phyloP scores from a whole-genome alignment of 257 asterid species.

The Ajuga chamaepitys region DNA sequence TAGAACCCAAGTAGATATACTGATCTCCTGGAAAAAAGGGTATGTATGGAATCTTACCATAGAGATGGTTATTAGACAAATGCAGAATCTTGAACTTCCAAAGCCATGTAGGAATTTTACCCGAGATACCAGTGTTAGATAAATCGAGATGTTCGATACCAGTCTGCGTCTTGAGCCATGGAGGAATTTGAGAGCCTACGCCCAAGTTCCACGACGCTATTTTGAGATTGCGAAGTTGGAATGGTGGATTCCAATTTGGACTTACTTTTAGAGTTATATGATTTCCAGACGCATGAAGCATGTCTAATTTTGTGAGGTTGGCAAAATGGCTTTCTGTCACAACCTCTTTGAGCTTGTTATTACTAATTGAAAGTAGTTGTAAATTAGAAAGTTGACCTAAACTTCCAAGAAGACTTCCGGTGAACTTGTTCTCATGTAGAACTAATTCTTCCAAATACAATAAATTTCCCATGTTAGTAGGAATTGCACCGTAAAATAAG shows the following conservation, averaged over 20 bases:
- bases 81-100: background rate
- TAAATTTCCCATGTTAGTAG: background rate
- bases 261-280: background rate
- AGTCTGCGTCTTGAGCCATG: background rate
- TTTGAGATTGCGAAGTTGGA: background rate
- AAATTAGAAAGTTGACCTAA: background rate
- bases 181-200: background rate
- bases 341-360: background rate
- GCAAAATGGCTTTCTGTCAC: background rate
- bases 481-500: background rate
- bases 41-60: background rate
- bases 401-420: background rate
- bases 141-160: background rate
- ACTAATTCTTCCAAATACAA: background rate
- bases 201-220: background rate
- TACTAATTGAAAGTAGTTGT: background rate
- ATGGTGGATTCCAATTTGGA: background rate
- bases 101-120: background rate
- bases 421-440: background rate
- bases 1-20: conserved; percentile 17
- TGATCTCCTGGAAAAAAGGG: no score
- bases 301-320: background rate
- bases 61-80: background rate
- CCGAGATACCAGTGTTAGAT: background rate
- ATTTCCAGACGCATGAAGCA: background rate